phyloP scores from a whole-genome alignment of 805 yeast genomes.

The Saccharomycopsis sp. region DNA sequence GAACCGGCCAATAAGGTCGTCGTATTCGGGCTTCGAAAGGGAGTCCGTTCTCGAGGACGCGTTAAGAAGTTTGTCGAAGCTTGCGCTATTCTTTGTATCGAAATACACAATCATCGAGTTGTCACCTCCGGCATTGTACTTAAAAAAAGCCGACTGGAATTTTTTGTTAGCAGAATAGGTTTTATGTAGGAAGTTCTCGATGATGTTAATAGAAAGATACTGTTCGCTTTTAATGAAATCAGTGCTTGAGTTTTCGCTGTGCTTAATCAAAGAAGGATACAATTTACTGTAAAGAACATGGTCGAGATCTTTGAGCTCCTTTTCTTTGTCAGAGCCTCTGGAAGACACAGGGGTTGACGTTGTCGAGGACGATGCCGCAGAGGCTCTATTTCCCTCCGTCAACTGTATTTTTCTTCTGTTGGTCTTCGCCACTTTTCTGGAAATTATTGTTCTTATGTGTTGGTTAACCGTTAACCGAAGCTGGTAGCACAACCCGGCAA shows the following conservation, averaged over 20 bases:
- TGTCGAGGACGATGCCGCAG: not conserved
- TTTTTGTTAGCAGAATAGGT: constrained; percentile 9
- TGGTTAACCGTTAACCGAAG: constrained; percentile 12
- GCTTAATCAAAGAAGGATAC: constrained; percentile 12
- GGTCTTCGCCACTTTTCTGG: constrained; percentile 5
- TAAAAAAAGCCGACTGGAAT: constrained; percentile 6
- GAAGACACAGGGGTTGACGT: not conserved
- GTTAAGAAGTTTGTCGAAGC: not conserved
- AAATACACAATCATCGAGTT: constrained; percentile 16
- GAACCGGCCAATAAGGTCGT: constrained; percentile 1
- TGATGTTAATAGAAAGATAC: constrained; percentile 3
- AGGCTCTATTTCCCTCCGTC: not conserved
- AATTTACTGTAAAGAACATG: constrained; percentile 2
- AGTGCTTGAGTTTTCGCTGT: constrained; percentile 4
- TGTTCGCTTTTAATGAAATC: constrained; percentile 19
- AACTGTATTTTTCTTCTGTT: constrained; percentile 6
- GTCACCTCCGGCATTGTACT: not conserved
- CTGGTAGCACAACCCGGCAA: constrained; percentile 18
- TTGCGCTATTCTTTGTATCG: constrained; percentile 8
- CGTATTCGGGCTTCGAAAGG: not conserved
- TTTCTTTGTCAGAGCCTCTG: constrained; percentile 8
- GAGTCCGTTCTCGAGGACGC: not conserved
- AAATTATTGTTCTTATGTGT: constrained; percentile 7
- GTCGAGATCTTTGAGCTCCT: constrained; percentile 14
- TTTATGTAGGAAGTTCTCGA: constrained; percentile 12